These are phyloP conservation scores for Lachancea waltii DNA, from an alignment of 805 yeast genomes.

Conservation along the genomic window DNA sequence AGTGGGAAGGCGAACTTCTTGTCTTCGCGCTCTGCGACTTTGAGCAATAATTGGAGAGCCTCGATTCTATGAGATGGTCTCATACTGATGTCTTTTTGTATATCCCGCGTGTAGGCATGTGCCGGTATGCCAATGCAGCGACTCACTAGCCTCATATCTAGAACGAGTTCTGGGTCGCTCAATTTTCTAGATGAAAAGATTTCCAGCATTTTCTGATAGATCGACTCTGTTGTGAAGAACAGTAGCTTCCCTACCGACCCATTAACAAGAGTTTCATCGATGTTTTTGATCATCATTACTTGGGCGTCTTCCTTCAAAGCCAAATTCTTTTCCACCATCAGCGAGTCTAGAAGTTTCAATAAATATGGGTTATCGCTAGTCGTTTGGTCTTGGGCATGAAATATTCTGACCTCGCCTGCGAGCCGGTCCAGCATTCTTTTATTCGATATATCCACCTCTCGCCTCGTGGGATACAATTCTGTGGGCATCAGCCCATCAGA, in stretches of 20 bases:
- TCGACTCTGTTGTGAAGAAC: conserved; percentile 30
- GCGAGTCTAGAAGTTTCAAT: conserved; percentile 40
- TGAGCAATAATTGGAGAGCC: conserved; percentile 16
- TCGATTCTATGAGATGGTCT: conserved; percentile 17
- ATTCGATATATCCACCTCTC: conserved; percentile 80
- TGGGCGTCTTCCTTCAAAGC: conserved; percentile 80
- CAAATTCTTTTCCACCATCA: conserved; percentile 65
- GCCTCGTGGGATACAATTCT: conserved; percentile 78
- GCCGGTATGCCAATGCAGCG: conserved; percentile 25
- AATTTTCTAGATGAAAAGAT: conserved; percentile 15
- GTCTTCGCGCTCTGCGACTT: conserved; percentile 17
- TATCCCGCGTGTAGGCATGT: conserved; percentile 22
- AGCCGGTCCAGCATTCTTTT: conserved; percentile 42
- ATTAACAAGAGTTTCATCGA: conserved; percentile 71
- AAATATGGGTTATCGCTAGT: conserved; percentile 15
- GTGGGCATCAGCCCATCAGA: conserved; percentile 71
- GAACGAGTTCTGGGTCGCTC: conserved; percentile 25
- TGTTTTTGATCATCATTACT: conserved; percentile 87
- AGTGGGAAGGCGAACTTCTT: conserved; percentile 26
- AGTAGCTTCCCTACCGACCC: conserved; percentile 81
- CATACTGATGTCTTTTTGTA: conserved; percentile 21
- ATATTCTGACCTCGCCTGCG: conserved; percentile 41
- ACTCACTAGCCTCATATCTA: conserved; percentile 32
- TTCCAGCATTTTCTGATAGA: conserved; percentile 22
- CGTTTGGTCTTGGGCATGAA: conserved; percentile 31